phyloP scores from a whole-genome alignment of 352 stramenopile genomes.

The Phytophthora ohioensis region DNA sequence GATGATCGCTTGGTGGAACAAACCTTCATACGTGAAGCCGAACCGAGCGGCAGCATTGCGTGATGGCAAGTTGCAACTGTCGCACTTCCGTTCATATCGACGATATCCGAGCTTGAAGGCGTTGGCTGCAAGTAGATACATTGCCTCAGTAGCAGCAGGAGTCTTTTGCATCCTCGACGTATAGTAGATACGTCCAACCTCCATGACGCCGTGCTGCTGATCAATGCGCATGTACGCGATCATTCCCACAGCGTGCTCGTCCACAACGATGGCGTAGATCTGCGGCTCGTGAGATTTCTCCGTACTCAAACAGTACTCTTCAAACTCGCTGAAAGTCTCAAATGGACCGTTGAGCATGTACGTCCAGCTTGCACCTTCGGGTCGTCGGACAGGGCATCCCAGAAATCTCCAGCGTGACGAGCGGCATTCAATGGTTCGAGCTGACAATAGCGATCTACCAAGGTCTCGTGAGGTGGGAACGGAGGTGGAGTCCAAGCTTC shows the following conservation, averaged over 20 bases:
- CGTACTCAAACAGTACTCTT: slow-evolving; percentile 13
- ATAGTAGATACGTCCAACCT: slow-evolving; percentile 27
- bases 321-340: slow-evolving; percentile 13
- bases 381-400: slow-evolving; percentile 26
- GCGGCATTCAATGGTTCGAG: slow-evolving; percentile 23
- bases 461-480: slow-evolving; percentile 11
- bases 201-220: slow-evolving; percentile 14
- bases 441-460: slow-evolving; percentile 25
- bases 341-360: slow-evolving; percentile 31
- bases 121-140: slow-evolving; percentile 27
- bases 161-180: slow-evolving; percentile 18
- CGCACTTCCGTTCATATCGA: slow-evolving; percentile 31
- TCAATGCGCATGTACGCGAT: slow-evolving; percentile 25
- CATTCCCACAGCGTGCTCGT: slow-evolving; percentile 20
- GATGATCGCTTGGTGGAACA: slow-evolving; percentile 23
- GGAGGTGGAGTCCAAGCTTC: slow-evolving; percentile 19
- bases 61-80: slow-evolving; percentile 29
- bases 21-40: slow-evolving; percentile 33
- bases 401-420: slow-evolving; percentile 27
- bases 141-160: slow-evolving; percentile 15
- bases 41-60: slow-evolving; percentile 12
- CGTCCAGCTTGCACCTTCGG: slow-evolving; percentile 17
- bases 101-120: slow-evolving; percentile 33
- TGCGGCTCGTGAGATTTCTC: slow-evolving; percentile 18
- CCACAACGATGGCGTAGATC: slow-evolving; percentile 28